Evolutionary conservation across 768 basidiomycete species (phyloP), one percentile per base, ranked within the genome.

Genomic region (Leccinum subgranulosum): DNA sequence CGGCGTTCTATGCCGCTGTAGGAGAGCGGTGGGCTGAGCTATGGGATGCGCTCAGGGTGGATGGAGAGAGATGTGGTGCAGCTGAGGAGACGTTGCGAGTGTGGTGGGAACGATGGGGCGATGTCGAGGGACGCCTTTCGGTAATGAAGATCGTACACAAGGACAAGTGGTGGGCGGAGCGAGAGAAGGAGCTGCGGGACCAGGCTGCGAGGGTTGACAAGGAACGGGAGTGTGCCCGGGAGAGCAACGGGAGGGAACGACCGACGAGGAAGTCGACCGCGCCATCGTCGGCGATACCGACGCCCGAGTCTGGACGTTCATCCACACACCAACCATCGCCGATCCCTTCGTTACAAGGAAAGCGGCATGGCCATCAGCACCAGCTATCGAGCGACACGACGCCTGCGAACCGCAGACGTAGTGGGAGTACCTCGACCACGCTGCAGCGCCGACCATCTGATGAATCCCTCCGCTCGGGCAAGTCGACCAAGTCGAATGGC

Each of bases 11-110:
- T 75, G 58, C 69, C 15, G 81, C 81, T 39, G 79, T 88, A 6
- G 77, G 81, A 45, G 82, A 83, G 51, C 75, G 80, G 28, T 93
- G 91, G 91, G 80, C 77, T 2, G 85, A 84, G n/a, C 73, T 93
- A n/a, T 93, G 91, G 91, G 88, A 92, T 58, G 88, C 87, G 67
- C 72, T 89, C n/a, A 75, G 81, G 10, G 84, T 87, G 4, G 88
- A 88, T 19, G 86, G 85, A 2, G 86, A 88, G 74, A 70, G 81
- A 74, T 86, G 86, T 59, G 84, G 80, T 1, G 86, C 84, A 7
- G 79, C 79, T 6, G 79, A 78, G 9, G 90, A 92, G 75, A 92
- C 91, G 21, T 66, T 85, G 27, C 76, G 76, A 0, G 87, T 91
- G 10, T 93, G 91, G 90, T 76, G 78, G 66, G 75, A 76, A 39